phyloP scores from a whole-genome alignment of 176 grass and related monocot species.

The Oryza australiensis region DNA sequence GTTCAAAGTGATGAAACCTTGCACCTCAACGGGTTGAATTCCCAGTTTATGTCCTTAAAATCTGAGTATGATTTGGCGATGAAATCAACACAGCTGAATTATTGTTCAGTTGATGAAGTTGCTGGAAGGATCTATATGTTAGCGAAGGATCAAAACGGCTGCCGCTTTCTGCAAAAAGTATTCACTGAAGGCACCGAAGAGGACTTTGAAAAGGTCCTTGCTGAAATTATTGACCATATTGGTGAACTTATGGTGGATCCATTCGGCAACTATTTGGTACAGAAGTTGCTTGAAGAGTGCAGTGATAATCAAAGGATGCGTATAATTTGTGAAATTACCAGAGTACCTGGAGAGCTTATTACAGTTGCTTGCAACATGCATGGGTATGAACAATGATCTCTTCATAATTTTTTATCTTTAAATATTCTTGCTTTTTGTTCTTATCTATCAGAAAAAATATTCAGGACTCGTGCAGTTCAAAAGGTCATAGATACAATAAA shows the following conservation, averaged over 20 bases:
- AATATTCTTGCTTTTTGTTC: constrained; percentile 17
- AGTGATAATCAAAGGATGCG: constrained; percentile 50
- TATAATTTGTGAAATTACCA: constrained; percentile 73
- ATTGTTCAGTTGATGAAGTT: constrained; percentile 47
- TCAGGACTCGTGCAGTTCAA: constrained; percentile 77
- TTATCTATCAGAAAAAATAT: constrained; percentile 25
- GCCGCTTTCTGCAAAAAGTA: constrained; percentile 62
- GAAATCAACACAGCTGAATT: constrained; percentile 25
- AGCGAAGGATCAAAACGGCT: constrained; percentile 70
- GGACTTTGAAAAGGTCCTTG: constrained; percentile 59
- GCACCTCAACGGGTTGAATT: constrained; percentile 7
- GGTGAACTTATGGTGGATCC: constrained; percentile 74
- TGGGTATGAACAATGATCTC: constrained; percentile 63
- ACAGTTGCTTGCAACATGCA: constrained; percentile 69
- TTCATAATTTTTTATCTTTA: constrained; percentile 9
- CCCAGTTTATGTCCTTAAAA: constrained; percentile 24
- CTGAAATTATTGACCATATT: constrained; percentile 66
- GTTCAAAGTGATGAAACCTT: constrained; percentile 26
- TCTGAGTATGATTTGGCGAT: constrained; percentile 1
- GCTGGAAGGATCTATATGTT: constrained; percentile 54
- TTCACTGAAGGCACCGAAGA: constrained; percentile 58
- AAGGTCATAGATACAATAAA: constrained; percentile 78
- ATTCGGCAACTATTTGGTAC: constrained; percentile 72
- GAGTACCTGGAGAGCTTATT: constrained; percentile 51
- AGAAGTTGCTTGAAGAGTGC: constrained; percentile 70